Conservation (phyloP, 179 eudicot genomes). For the Carnegiea gigantea region DNA sequence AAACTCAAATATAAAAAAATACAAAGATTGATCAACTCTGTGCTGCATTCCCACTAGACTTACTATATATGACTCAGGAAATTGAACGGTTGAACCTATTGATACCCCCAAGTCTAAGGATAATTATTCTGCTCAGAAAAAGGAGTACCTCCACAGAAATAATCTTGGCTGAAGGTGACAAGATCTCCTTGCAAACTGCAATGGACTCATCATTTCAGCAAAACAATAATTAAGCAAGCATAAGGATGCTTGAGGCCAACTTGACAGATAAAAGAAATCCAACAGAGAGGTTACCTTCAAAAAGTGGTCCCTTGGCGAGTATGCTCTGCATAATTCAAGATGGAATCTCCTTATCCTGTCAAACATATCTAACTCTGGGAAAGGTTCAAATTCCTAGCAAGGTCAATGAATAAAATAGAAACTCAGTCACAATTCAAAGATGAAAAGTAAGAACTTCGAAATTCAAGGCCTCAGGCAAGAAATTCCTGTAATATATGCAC, state of each 20-base stretch:
- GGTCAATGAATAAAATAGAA: slow-evolving; percentile 9
- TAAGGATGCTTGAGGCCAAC: not conserved
- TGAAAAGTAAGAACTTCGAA: not conserved
- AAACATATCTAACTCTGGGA: slow-evolving; percentile 66
- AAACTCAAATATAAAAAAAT: not conserved
- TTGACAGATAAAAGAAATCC: not conserved
- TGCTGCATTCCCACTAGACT: not conserved
- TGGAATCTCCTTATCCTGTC: slow-evolving; percentile 66
- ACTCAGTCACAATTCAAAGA: not conserved
- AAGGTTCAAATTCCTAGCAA: slow-evolving; percentile 80
- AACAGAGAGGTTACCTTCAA: slow-evolving; percentile 49
- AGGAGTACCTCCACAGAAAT: slow-evolving; percentile 67
- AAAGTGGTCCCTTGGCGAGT: slow-evolving; percentile 77
- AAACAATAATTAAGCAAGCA: not conserved
- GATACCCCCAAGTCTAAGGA: not conserved
- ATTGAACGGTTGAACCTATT: not conserved
- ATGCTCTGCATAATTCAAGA: slow-evolving; percentile 54
- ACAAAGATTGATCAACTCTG: not conserved
- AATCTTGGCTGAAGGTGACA: slow-evolving; percentile 75
- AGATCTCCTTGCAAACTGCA: slow-evolving; percentile 83
- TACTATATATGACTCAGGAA: not conserved
- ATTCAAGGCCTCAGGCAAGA: not conserved
- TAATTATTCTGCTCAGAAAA: not conserved
- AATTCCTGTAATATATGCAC: not conserved
- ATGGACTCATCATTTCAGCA: slow-evolving; percentile 12